Evolutionary conservation across 2,329 filamentous ascomycete genomes (phyloP).

Genomic region (Cyanodermella asteris): DNA sequence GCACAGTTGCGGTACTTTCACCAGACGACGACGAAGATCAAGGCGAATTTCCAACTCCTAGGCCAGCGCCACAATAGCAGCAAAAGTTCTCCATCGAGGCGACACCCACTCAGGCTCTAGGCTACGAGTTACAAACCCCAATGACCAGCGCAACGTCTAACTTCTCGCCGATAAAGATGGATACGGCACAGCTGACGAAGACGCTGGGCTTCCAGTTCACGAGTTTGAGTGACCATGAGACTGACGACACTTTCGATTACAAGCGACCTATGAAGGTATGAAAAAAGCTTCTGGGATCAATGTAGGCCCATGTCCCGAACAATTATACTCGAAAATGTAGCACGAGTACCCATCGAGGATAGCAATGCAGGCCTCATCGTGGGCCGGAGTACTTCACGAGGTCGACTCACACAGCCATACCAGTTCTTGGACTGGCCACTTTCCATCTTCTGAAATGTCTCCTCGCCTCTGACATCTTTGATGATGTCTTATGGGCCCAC

Average conservation of each 20-base stretch:
- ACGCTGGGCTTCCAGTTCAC: too few relatives aligned
- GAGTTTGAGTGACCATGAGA: slow-evolving; percentile 3
- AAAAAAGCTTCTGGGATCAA: neutral
- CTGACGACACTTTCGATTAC: slow-evolving; percentile 8
- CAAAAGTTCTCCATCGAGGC: slow-evolving; percentile 8
- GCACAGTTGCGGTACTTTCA: too few relatives aligned
- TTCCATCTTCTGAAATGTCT: too few relatives aligned
- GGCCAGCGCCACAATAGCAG: slow-evolving; percentile 3
- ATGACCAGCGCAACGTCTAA: slow-evolving; percentile 2
- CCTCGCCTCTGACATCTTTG: too few relatives aligned
- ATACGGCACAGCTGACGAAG: neutral
- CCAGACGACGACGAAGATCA: too few relatives aligned
- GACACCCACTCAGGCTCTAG: slow-evolving; percentile 7
- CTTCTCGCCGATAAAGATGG: slow-evolving; percentile 2
- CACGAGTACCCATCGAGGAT: too few relatives aligned
- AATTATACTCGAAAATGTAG: too few relatives aligned
- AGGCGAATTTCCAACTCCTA: slow-evolving; percentile 3
- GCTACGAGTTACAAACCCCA: slow-evolving; percentile 5
- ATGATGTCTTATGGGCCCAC: too few relatives aligned
- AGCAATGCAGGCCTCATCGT: too few relatives aligned
- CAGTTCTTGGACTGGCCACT: too few relatives aligned
- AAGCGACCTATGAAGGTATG: slow-evolving; percentile 4
- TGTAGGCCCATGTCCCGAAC: neutral
- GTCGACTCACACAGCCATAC: too few relatives aligned
- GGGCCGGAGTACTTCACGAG: too few relatives aligned